Evolutionary conservation across 2,329 filamentous ascomycete species (phyloP).

Genomic region (Bretziella fagacearum): DNA sequence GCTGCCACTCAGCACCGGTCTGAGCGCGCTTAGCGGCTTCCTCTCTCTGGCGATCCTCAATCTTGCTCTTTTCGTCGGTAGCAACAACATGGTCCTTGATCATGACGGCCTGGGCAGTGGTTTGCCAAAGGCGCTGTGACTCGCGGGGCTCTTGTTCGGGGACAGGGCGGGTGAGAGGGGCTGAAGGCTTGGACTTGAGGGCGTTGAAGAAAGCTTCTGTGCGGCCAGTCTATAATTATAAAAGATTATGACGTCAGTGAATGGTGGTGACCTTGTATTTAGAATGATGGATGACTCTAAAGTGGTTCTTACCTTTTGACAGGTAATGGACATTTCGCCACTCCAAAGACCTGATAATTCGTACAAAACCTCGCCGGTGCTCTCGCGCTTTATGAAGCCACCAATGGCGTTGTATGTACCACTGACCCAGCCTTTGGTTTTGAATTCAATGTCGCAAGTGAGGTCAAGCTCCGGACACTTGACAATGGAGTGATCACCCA

Average conservation of each 20-base stretch:
- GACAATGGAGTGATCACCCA: constrained; percentile 89
- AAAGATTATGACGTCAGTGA: neutral
- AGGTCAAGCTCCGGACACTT: constrained; percentile 77
- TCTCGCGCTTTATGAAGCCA: constrained; percentile 74
- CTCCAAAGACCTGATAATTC: constrained; percentile 90
- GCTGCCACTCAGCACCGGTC: constrained; percentile 72
- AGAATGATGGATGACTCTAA: neutral
- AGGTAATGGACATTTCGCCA: constrained; percentile 83
- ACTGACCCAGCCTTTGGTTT: constrained; percentile 93
- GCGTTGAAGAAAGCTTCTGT: constrained; percentile 86
- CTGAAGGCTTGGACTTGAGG: constrained; percentile 54
- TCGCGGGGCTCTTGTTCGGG: constrained; percentile 80
- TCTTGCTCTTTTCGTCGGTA: constrained; percentile 89
- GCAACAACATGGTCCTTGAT: constrained; percentile 74
- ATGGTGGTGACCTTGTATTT: neutral
- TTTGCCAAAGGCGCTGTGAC: constrained; percentile 74
- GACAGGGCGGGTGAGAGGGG: constrained; percentile 57
- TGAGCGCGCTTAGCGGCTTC: constrained; percentile 68
- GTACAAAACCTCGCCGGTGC: constrained; percentile 71
- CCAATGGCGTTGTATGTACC: constrained; percentile 95
- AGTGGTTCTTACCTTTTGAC: constrained; percentile 44
- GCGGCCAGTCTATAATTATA: constrained; percentile 54
- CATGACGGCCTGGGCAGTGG: constrained; percentile 65
- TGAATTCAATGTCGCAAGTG: constrained; percentile 88
- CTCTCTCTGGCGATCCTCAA: constrained; percentile 81